Percentiles rank a stretch among this genome's conserved stretches.
Evolutionary conservation across 495 filamentous ascomycete species (phyloP).

Genomic region (Neurospora pannonica): DNA sequence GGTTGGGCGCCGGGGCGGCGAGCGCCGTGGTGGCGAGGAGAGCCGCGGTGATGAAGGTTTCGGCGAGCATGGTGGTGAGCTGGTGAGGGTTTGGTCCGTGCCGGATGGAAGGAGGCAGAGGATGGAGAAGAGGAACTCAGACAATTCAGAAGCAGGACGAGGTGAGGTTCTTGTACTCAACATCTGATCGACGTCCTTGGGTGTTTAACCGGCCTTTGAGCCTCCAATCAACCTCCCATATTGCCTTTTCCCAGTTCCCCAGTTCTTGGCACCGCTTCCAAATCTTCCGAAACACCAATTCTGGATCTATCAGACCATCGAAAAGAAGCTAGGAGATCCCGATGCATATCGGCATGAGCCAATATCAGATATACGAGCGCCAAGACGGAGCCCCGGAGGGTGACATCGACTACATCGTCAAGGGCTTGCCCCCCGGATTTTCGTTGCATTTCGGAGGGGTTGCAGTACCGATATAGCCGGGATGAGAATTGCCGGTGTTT

Average conservation of each 20-base stretch:
- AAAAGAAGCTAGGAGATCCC: background rate
- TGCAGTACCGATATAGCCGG: background rate
- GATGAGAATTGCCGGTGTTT: background rate
- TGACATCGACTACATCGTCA: background rate
- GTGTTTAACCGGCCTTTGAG: background rate
- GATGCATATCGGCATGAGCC: background rate
- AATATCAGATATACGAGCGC: background rate
- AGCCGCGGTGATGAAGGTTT: conserved; percentile 17
- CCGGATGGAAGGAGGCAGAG: background rate
- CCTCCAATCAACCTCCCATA: background rate
- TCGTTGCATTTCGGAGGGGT: background rate
- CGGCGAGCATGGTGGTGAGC: conserved; percentile 19
- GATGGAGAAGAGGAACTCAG: background rate
- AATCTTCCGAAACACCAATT: background rate
- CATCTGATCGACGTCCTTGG: background rate
- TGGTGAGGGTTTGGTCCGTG: background rate
- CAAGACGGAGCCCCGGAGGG: background rate
- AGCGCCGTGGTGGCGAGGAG: conserved; percentile 18
- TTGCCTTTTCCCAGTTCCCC: background rate
- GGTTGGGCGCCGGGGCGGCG: no score
- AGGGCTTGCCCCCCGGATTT: background rate
- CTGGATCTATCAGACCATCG: background rate
- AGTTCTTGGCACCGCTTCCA: background rate
- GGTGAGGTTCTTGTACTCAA: background rate
- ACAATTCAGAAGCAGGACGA: background rate